Evolutionary conservation across 2,329 filamentous ascomycete species (phyloP).

Genomic region (Amauroascus niger): DNA sequence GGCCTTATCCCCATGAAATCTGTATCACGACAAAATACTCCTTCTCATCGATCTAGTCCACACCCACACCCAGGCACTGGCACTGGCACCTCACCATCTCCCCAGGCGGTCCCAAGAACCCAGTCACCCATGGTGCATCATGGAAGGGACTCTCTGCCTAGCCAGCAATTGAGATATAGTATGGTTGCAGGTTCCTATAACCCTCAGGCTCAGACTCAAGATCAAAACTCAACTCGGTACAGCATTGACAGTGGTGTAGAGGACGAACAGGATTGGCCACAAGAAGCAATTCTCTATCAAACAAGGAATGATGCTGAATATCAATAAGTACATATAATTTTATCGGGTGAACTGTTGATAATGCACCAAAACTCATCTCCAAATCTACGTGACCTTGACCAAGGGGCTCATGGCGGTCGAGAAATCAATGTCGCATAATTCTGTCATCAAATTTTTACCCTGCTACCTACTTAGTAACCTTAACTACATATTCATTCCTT

Average conservation of each 20-base stretch:
- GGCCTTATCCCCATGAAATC: conserved; percentile 8
- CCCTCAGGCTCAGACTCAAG: neutral
- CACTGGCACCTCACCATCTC: too few relatives aligned
- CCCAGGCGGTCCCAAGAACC: conserved; percentile 14
- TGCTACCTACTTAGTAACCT: too few relatives aligned
- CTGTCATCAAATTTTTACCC: too few relatives aligned
- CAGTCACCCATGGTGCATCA: conserved; percentile 13
- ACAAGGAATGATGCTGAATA: conserved; percentile 13
- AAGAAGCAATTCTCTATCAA: conserved; percentile 35
- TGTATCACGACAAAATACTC: conserved; percentile 5
- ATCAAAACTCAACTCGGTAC: conserved; percentile 16
- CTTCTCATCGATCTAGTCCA: conserved; percentile 3
- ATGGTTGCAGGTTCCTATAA: conserved; percentile 16
- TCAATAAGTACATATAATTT: neutral
- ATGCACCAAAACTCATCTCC: too few relatives aligned
- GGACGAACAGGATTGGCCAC: conserved; percentile 29
- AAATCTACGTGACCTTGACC: too few relatives aligned
- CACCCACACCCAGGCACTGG: too few relatives aligned
- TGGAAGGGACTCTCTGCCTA: conserved; percentile 26
- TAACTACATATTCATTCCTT: too few relatives aligned
- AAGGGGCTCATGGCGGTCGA: too few relatives aligned
- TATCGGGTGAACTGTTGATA: neutral
- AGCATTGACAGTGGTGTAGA: conserved; percentile 21
- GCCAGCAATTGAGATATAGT: conserved; percentile 25
- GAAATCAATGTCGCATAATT: too few relatives aligned